phyloP scores from a whole-genome alignment of 768 basidiomycete genomes.

The Polyporus arcularius region DNA sequence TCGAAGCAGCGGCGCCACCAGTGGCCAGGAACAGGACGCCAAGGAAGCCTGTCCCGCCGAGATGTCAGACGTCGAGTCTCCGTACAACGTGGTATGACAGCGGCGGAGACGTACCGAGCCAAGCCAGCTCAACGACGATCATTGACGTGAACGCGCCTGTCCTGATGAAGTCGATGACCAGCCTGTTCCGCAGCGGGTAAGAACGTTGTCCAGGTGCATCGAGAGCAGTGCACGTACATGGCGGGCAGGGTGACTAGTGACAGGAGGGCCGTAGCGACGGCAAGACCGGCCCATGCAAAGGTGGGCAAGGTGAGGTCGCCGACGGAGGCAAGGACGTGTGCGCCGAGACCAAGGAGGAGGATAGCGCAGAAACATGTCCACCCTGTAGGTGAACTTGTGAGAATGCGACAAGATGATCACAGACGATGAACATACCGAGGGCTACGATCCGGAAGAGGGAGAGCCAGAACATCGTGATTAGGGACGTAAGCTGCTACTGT shows the following conservation, averaged over 20 bases:
- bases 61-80: neutral
- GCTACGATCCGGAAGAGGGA: constrained; percentile 11
- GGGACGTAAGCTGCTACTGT: neutral
- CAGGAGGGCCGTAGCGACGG: constrained; percentile 26
- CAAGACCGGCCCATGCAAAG: constrained; percentile 21
- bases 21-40: constrained; percentile 33
- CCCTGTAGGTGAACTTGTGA: neutral
- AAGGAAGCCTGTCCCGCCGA: constrained; percentile 22
- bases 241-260: constrained; percentile 18
- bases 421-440: constrained; percentile 7
- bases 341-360: constrained; percentile 19
- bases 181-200: constrained; percentile 13
- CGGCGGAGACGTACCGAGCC: constrained; percentile 23
- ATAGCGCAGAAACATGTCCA: constrained; percentile 12
- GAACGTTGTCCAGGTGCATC: neutral
- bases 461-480: constrained; percentile 9
- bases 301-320: neutral
- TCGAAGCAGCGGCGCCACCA: constrained; percentile 21
- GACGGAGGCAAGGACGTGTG: constrained; percentile 9
- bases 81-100: neutral
- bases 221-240: constrained; percentile 19
- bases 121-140: constrained; percentile 32
- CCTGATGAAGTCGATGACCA: constrained; percentile 27
- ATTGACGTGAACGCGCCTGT: constrained; percentile 31
- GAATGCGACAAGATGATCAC: neutral